Evolutionary conservation across 1,139 yeast species (phyloP).

Genomic region (Torulaspora globosa): DNA sequence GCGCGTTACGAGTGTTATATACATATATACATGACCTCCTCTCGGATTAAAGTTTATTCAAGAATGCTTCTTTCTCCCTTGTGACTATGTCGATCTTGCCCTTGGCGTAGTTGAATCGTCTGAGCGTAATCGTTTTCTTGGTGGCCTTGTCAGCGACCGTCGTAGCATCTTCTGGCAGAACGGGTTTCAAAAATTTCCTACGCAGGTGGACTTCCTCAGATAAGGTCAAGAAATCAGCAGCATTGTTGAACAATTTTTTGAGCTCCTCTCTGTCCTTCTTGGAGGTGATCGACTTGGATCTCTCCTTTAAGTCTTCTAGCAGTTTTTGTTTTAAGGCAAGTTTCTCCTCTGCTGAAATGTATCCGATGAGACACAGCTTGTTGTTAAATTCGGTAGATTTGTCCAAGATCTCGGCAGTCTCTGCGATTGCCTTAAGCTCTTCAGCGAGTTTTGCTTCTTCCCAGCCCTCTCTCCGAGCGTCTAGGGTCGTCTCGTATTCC

Average conservation of each 20-base stretch:
- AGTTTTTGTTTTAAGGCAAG: slow-evolving; percentile 34
- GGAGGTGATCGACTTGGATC: slow-evolving; percentile 21
- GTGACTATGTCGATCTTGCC: slow-evolving; percentile 43
- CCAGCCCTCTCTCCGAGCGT: slow-evolving; percentile 42
- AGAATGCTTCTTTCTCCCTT: slow-evolving; percentile 40
- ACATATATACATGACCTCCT: slow-evolving; percentile 10
- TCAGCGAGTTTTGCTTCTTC: slow-evolving; percentile 29
- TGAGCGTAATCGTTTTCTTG: slow-evolving; percentile 40
- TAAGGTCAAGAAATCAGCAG: slow-evolving; percentile 40
- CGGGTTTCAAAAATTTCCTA: slow-evolving; percentile 43
- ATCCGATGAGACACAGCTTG: slow-evolving; percentile 38
- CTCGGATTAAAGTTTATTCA: slow-evolving; percentile 23
- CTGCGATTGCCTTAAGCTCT: slow-evolving; percentile 34
- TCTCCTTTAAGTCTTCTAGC: slow-evolving; percentile 31
- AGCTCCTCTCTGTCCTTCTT: slow-evolving; percentile 37
- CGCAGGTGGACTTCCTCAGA: slow-evolving; percentile 42
- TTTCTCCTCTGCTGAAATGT: slow-evolving; percentile 40
- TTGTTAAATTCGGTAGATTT: slow-evolving; percentile 40
- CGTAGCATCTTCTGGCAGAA: slow-evolving; percentile 37
- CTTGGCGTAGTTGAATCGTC: slow-evolving; percentile 49
- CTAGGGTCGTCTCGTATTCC: slow-evolving; percentile 48
- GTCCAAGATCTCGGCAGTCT: slow-evolving; percentile 25
- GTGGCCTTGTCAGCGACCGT: slow-evolving; percentile 34
- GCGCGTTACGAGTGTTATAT: slow-evolving; percentile 7
- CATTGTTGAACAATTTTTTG: slow-evolving; percentile 36